phyloP scores from a whole-genome alignment of 1,284 basidiomycete species.

The Inonotus obliquus region DNA sequence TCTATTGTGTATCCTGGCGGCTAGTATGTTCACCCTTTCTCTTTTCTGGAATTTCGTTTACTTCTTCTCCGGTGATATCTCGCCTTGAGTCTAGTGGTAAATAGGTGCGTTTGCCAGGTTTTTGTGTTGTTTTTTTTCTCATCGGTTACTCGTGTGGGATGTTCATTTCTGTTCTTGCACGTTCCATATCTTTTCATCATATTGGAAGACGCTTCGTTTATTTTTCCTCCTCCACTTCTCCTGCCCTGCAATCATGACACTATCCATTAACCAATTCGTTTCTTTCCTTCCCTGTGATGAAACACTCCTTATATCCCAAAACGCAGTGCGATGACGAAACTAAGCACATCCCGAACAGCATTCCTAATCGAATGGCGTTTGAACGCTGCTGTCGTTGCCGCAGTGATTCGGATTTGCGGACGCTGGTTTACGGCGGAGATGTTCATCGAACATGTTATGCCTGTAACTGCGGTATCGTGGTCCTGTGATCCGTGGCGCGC shows the following conservation, averaged over 20 bases:
- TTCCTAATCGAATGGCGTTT: constrained; percentile 1
- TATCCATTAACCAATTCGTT: neutral
- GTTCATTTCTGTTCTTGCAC: neutral
- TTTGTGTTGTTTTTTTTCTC: neutral
- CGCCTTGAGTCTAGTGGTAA: neutral
- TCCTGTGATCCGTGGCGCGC: constrained; percentile 3
- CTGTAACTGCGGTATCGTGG: constrained; percentile 26
- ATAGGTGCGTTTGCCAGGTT: neutral
- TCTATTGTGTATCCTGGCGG: neutral
- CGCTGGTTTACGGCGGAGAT: constrained; percentile 27
- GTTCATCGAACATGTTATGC: neutral
- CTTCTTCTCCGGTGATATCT: neutral
- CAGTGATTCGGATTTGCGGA: constrained; percentile 2
- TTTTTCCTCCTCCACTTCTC: too few species aligned
- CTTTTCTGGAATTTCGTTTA: neutral
- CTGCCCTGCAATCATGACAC: too few species aligned
- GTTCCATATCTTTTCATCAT: neutral
- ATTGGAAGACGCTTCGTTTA: neutral
- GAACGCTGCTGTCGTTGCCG: neutral
- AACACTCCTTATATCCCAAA: neutral
- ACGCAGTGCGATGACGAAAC: constrained; percentile 30
- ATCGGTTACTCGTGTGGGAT: neutral
- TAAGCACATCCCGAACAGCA: constrained; percentile 30
- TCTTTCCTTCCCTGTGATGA: neutral
- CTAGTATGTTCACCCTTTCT: neutral